Evolutionary conservation across 306 rosid genomes (phyloP).

Genomic region (Vigna angularis): DNA sequence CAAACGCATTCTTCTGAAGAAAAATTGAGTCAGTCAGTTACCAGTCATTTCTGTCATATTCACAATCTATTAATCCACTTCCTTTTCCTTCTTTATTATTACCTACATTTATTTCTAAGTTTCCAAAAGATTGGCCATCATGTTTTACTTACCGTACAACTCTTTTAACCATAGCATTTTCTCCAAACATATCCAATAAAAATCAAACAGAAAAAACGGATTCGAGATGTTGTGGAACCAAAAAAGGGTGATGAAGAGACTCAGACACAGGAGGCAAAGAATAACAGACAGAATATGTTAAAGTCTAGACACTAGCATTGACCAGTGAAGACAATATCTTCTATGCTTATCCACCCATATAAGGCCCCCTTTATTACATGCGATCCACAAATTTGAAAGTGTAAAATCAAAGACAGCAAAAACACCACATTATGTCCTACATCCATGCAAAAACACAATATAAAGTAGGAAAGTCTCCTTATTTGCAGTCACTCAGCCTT

Average conservation of each 20-base stretch:
- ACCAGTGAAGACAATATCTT: too few relatives aligned
- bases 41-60: background rate
- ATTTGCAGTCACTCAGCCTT: too few relatives aligned
- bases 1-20: conserved; percentile 11
- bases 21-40: background rate
- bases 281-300: background rate
- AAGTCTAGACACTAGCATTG: background rate
- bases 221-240: background rate
- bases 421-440: background rate
- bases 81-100: conserved; percentile 1
- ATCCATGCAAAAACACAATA: background rate
- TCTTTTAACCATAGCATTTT: background rate
- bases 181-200: background rate
- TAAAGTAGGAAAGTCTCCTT: too few relatives aligned
- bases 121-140: conserved; percentile 5
- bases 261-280: background rate
- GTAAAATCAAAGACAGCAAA: background rate
- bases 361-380: too few relatives aligned
- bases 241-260: background rate
- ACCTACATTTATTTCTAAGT: conserved; percentile 13
- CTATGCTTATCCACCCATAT: too few relatives aligned
- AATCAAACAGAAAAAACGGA: background rate
- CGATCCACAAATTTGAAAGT: background rate
- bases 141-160: background rate
- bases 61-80: background rate